Percentiles rank a stretch among this genome's conserved stretches.
Evolutionary conservation across 176 grass and related monocot genomes (phyloP).

Genomic region (Puccinellia tenuiflora): DNA sequence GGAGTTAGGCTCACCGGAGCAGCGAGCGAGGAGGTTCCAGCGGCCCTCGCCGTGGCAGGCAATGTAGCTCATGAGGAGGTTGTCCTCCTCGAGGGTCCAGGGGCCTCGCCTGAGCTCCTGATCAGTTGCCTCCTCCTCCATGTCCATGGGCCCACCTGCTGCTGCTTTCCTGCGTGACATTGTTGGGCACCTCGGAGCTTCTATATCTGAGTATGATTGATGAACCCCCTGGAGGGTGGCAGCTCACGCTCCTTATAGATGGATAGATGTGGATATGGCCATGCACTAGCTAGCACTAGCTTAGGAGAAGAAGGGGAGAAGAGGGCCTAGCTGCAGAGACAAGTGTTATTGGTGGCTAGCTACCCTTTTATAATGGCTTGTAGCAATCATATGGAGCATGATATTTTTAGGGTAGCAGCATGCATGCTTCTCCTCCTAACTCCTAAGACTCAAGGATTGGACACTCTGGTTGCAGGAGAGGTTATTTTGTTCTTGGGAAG

Average conservation of each 20-base stretch:
- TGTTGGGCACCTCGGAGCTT: not conserved
- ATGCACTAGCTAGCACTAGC: slow-evolving; percentile 31
- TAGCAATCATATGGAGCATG: slow-evolving; percentile 44
- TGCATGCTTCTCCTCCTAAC: slow-evolving; percentile 5
- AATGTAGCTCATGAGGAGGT: slow-evolving; percentile 93
- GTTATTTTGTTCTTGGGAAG: not conserved
- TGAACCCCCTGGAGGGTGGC: slow-evolving; percentile 28
- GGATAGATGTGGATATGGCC: slow-evolving; percentile 36
- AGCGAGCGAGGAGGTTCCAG: slow-evolving; percentile 86
- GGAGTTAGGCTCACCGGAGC: slow-evolving; percentile 47
- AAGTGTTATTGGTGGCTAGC: slow-evolving; percentile 24
- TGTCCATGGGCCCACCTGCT: slow-evolving; percentile 30
- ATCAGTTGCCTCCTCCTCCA: slow-evolving; percentile 38
- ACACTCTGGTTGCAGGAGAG: slow-evolving; percentile 3
- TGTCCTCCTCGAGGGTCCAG: slow-evolving; percentile 88
- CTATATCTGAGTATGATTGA: not conserved
- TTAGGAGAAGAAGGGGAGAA: not conserved
- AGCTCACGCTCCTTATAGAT: slow-evolving; percentile 15
- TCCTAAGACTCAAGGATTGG: slow-evolving; percentile 16
- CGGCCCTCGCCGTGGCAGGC: slow-evolving; percentile 81
- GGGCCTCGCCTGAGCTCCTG: slow-evolving; percentile 68
- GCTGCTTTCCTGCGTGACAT: slow-evolving; percentile 72
- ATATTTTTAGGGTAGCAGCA: slow-evolving; percentile 25
- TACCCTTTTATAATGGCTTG: slow-evolving; percentile 52
- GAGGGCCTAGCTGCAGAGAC: slow-evolving; percentile 28